Evolutionary conservation across 2,329 filamentous ascomycete species (phyloP).

Genomic region (Monosporascus ibericus): DNA sequence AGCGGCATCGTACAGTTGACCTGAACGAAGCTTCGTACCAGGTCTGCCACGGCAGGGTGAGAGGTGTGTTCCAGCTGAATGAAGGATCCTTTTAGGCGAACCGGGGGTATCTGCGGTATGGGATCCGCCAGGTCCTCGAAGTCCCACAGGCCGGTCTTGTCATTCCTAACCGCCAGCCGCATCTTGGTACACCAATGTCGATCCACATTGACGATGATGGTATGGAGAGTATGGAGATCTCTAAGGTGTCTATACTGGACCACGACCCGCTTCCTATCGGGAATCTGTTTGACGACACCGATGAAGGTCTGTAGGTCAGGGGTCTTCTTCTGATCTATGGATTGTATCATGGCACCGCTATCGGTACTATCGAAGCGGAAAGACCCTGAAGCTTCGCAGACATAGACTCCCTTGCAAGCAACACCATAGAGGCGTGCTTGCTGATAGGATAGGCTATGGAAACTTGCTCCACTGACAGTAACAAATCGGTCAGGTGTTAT

Average conservation of each 20-base stretch:
- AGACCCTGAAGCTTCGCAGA: conserved; percentile 90
- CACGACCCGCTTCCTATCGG: conserved; percentile 76
- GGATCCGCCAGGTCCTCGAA: conserved; percentile 80
- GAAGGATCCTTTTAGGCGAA: conserved; percentile 77
- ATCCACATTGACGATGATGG: conserved; percentile 85
- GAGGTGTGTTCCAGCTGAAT: conserved; percentile 86
- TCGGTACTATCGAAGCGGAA: conserved; percentile 91
- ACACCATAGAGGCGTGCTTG: conserved; percentile 95
- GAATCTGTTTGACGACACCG: conserved; percentile 81
- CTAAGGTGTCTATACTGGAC: conserved; percentile 93
- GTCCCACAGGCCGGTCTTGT: conserved; percentile 87
- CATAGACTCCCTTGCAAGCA: conserved; percentile 83
- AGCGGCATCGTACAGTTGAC: conserved; percentile 90
- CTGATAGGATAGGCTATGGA: conserved; percentile 95
- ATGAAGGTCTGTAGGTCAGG: conserved; percentile 85
- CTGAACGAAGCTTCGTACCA: conserved; percentile 91
- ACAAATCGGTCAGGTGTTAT: conserved; percentile 97
- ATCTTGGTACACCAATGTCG: conserved; percentile 96
- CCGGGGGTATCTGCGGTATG: conserved; percentile 65
- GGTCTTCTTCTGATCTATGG: conserved; percentile 85
- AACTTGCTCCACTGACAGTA: conserved; percentile 86
- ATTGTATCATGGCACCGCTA: conserved; percentile 89
- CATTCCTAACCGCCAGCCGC: conserved; percentile 86
- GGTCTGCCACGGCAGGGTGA: conserved; percentile 83
- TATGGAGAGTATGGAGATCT: conserved; percentile 91